These are phyloP conservation scores for Plantago major DNA, from an alignment of 257 asterid genomes.

Conservation along the genomic window DNA sequence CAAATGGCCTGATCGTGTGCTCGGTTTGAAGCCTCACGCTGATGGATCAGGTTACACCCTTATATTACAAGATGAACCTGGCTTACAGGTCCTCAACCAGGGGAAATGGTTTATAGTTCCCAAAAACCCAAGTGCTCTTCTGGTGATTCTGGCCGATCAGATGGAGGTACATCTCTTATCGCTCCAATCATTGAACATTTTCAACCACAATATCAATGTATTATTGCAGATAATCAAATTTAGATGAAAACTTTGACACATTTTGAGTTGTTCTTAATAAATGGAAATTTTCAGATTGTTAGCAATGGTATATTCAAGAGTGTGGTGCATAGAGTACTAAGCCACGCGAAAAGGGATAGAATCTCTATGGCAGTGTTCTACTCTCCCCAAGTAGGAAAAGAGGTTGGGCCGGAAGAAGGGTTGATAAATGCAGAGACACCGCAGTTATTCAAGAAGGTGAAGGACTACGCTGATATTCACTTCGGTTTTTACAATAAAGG, in stretches of 20 bases:
- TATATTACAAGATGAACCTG: constrained; percentile 42
- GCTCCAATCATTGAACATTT: too few relatives aligned
- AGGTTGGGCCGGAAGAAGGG: constrained; percentile 52
- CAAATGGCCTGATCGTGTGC: constrained; percentile 39
- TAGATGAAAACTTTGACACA: too few relatives aligned
- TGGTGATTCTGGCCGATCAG: constrained; percentile 50
- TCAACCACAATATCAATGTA: too few relatives aligned
- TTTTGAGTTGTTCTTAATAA: background rate
- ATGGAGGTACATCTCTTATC: constrained; percentile 32
- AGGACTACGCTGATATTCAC: constrained; percentile 46
- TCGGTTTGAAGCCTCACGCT: constrained; percentile 49
- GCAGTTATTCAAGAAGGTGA: constrained; percentile 35
- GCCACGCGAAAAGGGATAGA: constrained; percentile 35
- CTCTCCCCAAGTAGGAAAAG: constrained; percentile 43
- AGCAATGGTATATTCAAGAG: constrained; percentile 51
- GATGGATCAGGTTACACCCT: constrained; percentile 49
- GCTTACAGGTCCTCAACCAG: constrained; percentile 39
- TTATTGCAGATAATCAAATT: too few relatives aligned
- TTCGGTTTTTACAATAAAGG: constrained; percentile 28
- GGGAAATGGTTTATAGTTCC: constrained; percentile 42
- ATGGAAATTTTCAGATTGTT: constrained; percentile 33
- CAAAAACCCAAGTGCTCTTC: constrained; percentile 30
- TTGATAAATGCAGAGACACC: constrained; percentile 28
- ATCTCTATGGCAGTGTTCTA: constrained; percentile 37
- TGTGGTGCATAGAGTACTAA: constrained; percentile 46